A percentile compares a stretch with the other conserved stretches of the same genome.
phyloP scores from a whole-genome alignment of 2,329 filamentous ascomycete species.

The Colletotrichum nymphaeae region DNA sequence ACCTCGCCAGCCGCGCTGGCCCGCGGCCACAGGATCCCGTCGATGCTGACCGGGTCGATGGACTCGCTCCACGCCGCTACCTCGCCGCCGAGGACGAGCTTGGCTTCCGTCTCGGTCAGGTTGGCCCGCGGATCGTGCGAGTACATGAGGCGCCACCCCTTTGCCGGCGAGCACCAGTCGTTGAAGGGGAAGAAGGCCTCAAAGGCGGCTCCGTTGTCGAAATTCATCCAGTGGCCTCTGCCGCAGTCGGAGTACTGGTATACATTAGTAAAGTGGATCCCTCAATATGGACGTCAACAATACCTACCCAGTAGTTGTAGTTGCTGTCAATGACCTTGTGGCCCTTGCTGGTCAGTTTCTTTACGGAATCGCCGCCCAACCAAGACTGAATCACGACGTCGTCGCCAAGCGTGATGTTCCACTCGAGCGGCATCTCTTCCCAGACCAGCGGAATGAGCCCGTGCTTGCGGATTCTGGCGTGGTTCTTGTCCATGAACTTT shows the following conservation, averaged over 20 bases:
- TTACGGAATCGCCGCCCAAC: conserved; percentile 73
- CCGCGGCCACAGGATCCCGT: conserved; percentile 83
- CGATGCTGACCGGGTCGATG: conserved; percentile 79
- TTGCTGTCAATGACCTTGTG: conserved; percentile 80
- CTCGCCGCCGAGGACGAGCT: conserved; percentile 84
- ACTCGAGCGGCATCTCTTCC: conserved; percentile 87
- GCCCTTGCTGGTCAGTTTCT: conserved; percentile 69
- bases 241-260: conserved; percentile 84
- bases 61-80: conserved; percentile 86
- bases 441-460: conserved; percentile 83
- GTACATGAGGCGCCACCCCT: conserved; percentile 87
- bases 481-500: conserved; percentile 78
- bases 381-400: conserved; percentile 85
- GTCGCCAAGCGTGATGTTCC: conserved; percentile 78
- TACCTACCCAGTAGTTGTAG: conserved; percentile 79
- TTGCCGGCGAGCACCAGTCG: conserved; percentile 84
- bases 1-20: conserved; percentile 80
- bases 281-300: not conserved
- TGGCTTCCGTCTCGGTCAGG: conserved; percentile 69
- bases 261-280: not conserved
- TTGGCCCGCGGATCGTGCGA: conserved; percentile 78
- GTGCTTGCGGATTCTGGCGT: conserved; percentile 70
- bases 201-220: conserved; percentile 66
- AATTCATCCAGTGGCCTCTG: conserved; percentile 82
- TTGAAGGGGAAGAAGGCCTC: conserved; percentile 73